These are phyloP conservation scores for Clathrospora elynae DNA, from an alignment of 2,329 filamentous ascomycete species.

Conservation along the genomic window DNA sequence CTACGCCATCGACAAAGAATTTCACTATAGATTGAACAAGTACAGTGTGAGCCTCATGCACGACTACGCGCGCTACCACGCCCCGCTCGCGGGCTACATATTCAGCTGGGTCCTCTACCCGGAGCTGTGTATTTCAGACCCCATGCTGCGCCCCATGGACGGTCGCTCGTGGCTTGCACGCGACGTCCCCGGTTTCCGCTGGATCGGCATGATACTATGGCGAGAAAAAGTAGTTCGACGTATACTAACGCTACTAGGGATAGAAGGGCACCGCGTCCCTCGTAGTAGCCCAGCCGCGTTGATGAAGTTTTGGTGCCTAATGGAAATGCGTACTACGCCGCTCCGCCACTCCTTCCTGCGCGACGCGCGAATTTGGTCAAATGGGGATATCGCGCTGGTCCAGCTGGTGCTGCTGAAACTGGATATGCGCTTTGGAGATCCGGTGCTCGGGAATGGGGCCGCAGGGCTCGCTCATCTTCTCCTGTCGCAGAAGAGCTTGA, in stretches of 20 bases:
- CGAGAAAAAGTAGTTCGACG: slow-evolving; percentile 55
- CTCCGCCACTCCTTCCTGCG: slow-evolving; percentile 62
- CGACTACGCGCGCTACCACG: slow-evolving; percentile 59
- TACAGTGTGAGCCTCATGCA: slow-evolving; percentile 62
- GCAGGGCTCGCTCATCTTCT: slow-evolving; percentile 53
- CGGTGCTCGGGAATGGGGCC: slow-evolving; percentile 59
- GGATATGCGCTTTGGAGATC: slow-evolving; percentile 70
- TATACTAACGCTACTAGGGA: slow-evolving; percentile 63
- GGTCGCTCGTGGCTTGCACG: slow-evolving; percentile 35
- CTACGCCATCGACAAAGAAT: slow-evolving; percentile 49
- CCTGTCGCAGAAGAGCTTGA: slow-evolving; percentile 59
- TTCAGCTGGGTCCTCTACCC: slow-evolving; percentile 68
- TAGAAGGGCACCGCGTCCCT: slow-evolving; percentile 59
- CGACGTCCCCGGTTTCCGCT: slow-evolving; percentile 66
- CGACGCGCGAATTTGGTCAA: slow-evolving; percentile 60
- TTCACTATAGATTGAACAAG: slow-evolving; percentile 51
- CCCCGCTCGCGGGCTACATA: slow-evolving; percentile 60
- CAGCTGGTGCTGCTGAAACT: slow-evolving; percentile 74
- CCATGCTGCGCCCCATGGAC: slow-evolving; percentile 56
- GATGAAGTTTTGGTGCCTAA: slow-evolving; percentile 71
- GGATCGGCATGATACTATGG: slow-evolving; percentile 67
- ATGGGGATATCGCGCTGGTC: slow-evolving; percentile 65
- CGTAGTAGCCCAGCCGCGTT: slow-evolving; percentile 59
- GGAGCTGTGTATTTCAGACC: slow-evolving; percentile 64
- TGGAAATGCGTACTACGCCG: slow-evolving; percentile 66